Evolutionary conservation across 1,284 basidiomycete genomes (phyloP), one percentile per base, ranked within the genome.

Genomic region (Rugiboletus extremiorientalis): DNA sequence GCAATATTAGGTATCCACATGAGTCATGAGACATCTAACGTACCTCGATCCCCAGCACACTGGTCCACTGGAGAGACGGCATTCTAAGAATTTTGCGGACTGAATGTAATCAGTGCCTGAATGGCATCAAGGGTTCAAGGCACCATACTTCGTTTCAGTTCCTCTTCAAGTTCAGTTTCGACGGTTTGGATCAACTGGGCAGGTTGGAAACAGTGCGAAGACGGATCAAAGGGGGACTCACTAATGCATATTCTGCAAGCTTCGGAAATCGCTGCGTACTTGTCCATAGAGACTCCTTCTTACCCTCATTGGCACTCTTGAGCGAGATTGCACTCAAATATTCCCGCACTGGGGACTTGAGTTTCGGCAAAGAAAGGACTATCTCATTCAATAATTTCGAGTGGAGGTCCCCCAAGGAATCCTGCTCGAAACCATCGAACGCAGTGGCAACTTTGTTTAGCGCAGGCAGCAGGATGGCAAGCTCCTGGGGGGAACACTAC

Each of bases 401-500:
- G 31, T 78, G 77, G 64, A 94, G 87, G 3, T 83, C 81, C 20
- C 80, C 78, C 6, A 80, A 76, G 4, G 77, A 71, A 18, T 75
- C 75, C 27, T 68, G 65, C 8, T 76, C 73, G 16, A 82, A 74
- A 2, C 76, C 70, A 23, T 82, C 79, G 63, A 94, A 94, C 8
- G 90, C 83, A 31, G 76, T 76, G 0, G 85, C 88, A 41, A 96
- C 79, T 44, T 87, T 88, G 41, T 85, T 79, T 58, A 98, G 89
- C 4, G 91, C 87, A 8, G 86, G 79, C 3, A 98, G 79, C 20
- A 98, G 78, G 7, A 85, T 76, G 0, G 86, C 84, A 7, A 98
- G 81, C 70, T 99, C 96, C 65, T 87, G 82, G 0, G 96, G 92
- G 0, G 89, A 89, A 55, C 92, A 92, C 88, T 93, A 61, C 14